phyloP scores from a whole-genome alignment of 805 yeast species.

The Myxozyma udenii region DNA sequence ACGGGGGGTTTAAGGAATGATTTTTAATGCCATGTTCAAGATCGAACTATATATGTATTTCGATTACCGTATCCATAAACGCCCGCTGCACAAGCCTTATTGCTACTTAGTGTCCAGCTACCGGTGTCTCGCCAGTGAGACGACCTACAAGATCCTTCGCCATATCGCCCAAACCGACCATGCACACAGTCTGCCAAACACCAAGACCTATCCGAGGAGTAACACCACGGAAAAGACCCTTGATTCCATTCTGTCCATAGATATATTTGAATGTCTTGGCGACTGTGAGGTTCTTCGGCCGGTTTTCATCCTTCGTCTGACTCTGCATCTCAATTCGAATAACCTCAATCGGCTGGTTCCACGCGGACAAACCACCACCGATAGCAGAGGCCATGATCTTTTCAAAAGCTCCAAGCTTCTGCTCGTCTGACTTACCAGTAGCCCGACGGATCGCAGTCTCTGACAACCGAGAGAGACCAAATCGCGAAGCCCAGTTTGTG shows the following conservation, averaged over 20 bases:
- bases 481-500: conserved; percentile 99
- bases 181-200: conserved; percentile 90
- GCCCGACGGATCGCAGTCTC: conserved; percentile 73
- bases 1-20: too few relatives aligned
- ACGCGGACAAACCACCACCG: conserved; percentile 97
- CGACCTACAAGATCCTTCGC: conserved; percentile 67
- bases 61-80: too few relatives aligned
- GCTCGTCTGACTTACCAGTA: conserved; percentile 58
- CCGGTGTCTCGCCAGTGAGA: conserved; percentile 59
- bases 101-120: conserved; percentile 41
- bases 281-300: conserved; percentile 88
- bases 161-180: conserved; percentile 97
- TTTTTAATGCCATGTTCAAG: too few relatives aligned
- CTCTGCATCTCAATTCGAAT: conserved; percentile 98
- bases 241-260: conserved; percentile 74
- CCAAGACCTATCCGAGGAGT: conserved; percentile 96
- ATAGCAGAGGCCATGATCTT: conserved; percentile 80
- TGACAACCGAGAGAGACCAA: conserved; percentile 86
- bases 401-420: conserved; percentile 67
- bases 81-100: too few relatives aligned
- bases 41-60: too few relatives aligned
- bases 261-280: conserved; percentile 75
- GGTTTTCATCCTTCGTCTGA: conserved; percentile 86
- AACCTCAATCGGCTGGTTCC: conserved; percentile 99
- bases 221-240: conserved; percentile 93